Evolutionary conservation across 2,329 filamentous ascomycete species (phyloP).

Genomic region (Colletotrichum sp.): DNA sequence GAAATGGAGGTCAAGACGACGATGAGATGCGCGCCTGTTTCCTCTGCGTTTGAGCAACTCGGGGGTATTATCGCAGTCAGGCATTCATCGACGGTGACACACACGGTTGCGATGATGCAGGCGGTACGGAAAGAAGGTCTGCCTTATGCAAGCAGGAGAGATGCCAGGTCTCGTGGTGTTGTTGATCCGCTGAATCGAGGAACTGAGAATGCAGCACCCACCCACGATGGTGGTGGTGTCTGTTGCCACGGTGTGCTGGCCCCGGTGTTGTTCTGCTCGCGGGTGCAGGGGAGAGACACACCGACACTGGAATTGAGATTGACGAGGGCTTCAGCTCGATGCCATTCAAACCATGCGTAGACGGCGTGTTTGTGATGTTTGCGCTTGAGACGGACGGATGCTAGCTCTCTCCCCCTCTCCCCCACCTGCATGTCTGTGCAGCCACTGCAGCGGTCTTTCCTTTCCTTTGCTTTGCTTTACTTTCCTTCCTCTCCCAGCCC

Average conservation of each 20-base stretch:
- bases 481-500: not conserved
- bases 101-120: not conserved
- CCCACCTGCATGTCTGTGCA: not conserved
- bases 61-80: not conserved
- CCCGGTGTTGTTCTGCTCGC: not conserved
- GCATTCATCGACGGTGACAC: not conserved
- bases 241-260: not conserved
- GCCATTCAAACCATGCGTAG: not conserved
- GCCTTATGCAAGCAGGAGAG: not conserved
- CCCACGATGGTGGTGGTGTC: not conserved
- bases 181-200: not conserved
- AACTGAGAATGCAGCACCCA: not conserved
- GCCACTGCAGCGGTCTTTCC: not conserved
- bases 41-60: not conserved
- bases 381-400: slow-evolving; percentile 12
- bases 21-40: not conserved
- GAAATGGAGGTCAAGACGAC: not conserved
- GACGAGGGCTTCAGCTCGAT: not conserved
- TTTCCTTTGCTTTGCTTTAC: not conserved
- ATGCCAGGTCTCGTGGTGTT: not conserved
- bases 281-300: not conserved
- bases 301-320: slow-evolving; percentile 1
- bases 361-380: slow-evolving; percentile 1
- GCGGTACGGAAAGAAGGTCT: not conserved
- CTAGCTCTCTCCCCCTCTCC: not conserved